These are phyloP conservation scores for Phytophthora citrophthora DNA, from an alignment of 352 stramenopile genomes.

Conservation along the genomic window DNA sequence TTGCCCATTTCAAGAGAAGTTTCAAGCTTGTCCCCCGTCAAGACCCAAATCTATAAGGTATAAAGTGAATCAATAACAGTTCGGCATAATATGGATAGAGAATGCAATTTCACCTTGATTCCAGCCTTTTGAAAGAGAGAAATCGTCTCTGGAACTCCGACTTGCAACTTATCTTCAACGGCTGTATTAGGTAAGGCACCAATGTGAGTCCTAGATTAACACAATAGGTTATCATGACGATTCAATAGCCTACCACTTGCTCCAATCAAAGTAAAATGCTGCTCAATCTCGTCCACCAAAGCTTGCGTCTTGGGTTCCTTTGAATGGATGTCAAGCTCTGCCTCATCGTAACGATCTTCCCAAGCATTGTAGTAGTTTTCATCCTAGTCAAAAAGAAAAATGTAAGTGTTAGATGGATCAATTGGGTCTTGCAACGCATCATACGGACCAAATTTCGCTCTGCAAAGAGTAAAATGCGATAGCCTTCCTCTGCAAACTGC, in stretches of 20 bases:
- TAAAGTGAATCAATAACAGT: not conserved
- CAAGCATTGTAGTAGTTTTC: slow-evolving; percentile 74
- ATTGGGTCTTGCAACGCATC: not conserved
- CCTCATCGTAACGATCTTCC: slow-evolving; percentile 69
- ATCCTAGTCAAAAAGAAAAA: slow-evolving; percentile 38
- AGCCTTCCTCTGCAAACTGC: slow-evolving; percentile 83
- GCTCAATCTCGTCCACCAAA: slow-evolving; percentile 83
- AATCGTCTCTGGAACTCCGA: slow-evolving; percentile 95
- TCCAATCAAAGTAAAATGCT: slow-evolving; percentile 83
- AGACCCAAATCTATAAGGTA: slow-evolving; percentile 85
- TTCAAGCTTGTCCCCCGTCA: slow-evolving; percentile 98
- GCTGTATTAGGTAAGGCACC: slow-evolving; percentile 43
- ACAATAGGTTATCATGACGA: not conserved
- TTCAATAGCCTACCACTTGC: slow-evolving; percentile 66
- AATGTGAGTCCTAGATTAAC: not conserved
- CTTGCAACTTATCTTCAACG: slow-evolving; percentile 98
- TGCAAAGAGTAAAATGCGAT: slow-evolving; percentile 87
- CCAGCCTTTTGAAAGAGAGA: slow-evolving; percentile 89
- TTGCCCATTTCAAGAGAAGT: slow-evolving; percentile 99
- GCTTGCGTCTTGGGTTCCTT: slow-evolving; percentile 68
- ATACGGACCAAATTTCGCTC: slow-evolving; percentile 69
- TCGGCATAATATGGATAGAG: not conserved
- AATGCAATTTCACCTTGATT: slow-evolving; percentile 91
- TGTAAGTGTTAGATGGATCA: not conserved
- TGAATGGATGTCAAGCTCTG: slow-evolving; percentile 71